A percentile compares a stretch with the other conserved stretches of the same genome.
These are phyloP conservation scores for Aspergillus ibericus DNA, from an alignment of 2,329 filamentous ascomycete genomes.

Conservation along the genomic window DNA sequence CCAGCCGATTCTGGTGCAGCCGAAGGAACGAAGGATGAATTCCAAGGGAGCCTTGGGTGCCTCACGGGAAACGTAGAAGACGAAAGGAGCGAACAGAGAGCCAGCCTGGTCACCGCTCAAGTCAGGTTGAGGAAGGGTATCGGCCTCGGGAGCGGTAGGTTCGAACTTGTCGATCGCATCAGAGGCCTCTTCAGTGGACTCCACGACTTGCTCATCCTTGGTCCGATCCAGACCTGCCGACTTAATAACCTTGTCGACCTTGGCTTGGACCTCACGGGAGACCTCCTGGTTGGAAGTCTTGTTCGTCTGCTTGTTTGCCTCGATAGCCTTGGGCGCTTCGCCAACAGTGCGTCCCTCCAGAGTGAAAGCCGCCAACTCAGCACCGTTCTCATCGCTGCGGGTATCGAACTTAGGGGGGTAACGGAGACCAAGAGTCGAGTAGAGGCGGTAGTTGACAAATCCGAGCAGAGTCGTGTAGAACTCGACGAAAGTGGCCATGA, in stretches of 20 bases:
- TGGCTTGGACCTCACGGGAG: slow-evolving; percentile 68
- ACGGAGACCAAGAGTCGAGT: slow-evolving; percentile 85
- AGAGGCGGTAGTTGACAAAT: slow-evolving; percentile 94
- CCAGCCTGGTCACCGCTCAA: slow-evolving; percentile 65
- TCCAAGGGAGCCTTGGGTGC: slow-evolving; percentile 87
- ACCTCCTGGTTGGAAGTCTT: slow-evolving; percentile 56
- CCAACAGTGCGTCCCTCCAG: slow-evolving; percentile 71
- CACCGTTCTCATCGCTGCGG: slow-evolving; percentile 82
- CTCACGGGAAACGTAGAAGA: slow-evolving; percentile 90
- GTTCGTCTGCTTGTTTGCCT: slow-evolving; percentile 56
- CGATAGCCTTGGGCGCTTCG: slow-evolving; percentile 50
- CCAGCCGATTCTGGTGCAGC: slow-evolving; percentile 95
- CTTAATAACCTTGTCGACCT: slow-evolving; percentile 59
- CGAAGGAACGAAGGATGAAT: slow-evolving; percentile 89
- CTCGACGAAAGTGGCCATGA: slow-evolving; percentile 98
- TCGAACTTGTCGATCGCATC: slow-evolving; percentile 88
- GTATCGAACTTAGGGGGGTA: slow-evolving; percentile 95
- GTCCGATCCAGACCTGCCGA: slow-evolving; percentile 42
- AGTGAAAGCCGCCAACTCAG: slow-evolving; percentile 86
- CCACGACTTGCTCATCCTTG: slow-evolving; percentile 45
- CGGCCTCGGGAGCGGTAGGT: slow-evolving; percentile 77
- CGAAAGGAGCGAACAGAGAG: slow-evolving; percentile 82
- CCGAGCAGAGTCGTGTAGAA: slow-evolving; percentile 96
- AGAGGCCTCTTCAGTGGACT: slow-evolving; percentile 51
- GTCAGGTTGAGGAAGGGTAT: slow-evolving; percentile 78